Base-by-base conservation (phyloP, 2,329 filamentous ascomycete species). In the Aspergillus quadricinctus region DNA sequence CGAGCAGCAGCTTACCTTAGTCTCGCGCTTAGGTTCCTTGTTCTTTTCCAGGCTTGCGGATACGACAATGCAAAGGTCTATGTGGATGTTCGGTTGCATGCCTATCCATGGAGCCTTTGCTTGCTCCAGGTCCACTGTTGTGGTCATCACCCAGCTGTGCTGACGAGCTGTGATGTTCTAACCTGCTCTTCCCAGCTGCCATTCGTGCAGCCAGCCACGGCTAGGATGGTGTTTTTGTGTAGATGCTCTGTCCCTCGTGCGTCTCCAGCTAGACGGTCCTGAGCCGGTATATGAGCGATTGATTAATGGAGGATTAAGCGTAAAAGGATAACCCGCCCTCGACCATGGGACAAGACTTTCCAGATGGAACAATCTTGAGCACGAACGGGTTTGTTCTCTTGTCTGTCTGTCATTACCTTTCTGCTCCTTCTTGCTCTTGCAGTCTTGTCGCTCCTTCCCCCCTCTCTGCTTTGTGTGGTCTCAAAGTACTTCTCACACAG, bases 191-290 rank as follows among this genome's bases (percentile, higher is more conserved):
- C 58, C 58, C 56, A 57, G 57, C 59, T 50, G 64, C 62, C 50
- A 70, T 70, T 68, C 67, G 68, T 61, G 61, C 65, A 70, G 65
- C 61, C 65, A 61, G 57, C 61, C 64, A 66, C 68, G 57, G 49
- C 57, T 54, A 49, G 60, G 61, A 69, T 70, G 62, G 68, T 69
- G 61, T 61, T 67, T 58, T 50, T 58, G 57, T 56, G 45, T 51
- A 48, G 54, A 51, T 29, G 23, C 50, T 59, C 29, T 55, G 45
- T 52, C 40, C 55, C 48, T 55, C 50, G 49, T 57, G 56, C 53
- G 49, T 55, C 48, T 48, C 50, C 55, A 56, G 50, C 45, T 35
- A 46, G 25, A 56, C 53, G 23, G 21, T 46, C 23, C 52, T 52
- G 29, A 45, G 52, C 11, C 49, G 57, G 48, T 11, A 25, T 46